phyloP scores from a whole-genome alignment of 1,284 basidiomycete genomes.

The Exobasidium cylindrosporum region DNA sequence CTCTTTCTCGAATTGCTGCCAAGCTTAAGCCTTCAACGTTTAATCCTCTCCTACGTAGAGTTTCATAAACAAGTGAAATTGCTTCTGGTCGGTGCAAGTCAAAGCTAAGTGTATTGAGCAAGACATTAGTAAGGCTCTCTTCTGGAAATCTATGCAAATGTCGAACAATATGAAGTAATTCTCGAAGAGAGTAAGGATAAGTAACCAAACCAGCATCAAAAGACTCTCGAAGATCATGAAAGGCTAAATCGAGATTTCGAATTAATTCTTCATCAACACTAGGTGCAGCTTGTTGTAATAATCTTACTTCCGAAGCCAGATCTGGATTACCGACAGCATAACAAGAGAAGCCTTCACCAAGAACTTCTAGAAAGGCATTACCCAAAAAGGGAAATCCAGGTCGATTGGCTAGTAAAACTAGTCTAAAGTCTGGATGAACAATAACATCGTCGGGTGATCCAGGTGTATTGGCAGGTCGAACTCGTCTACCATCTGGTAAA shows the following conservation, averaged over 20 bases:
- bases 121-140: constrained; percentile 50
- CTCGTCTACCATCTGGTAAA: constrained; percentile 53
- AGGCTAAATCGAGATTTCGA: constrained; percentile 50
- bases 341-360: constrained; percentile 55
- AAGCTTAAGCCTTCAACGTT: constrained; percentile 41
- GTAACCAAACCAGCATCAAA: constrained; percentile 52
- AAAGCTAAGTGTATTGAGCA: constrained; percentile 56
- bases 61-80: constrained; percentile 49
- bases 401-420: constrained; percentile 56
- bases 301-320: constrained; percentile 48
- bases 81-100: constrained; percentile 54
- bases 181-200: constrained; percentile 56
- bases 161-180: constrained; percentile 55
- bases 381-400: constrained; percentile 55
- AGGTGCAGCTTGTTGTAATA: constrained; percentile 53
- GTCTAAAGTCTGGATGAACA: constrained; percentile 54
- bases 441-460: constrained; percentile 31
- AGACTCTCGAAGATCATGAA: constrained; percentile 53
- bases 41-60: constrained; percentile 46
- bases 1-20: constrained; percentile 34
- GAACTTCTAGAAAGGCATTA: constrained; percentile 52
- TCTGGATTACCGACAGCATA: constrained; percentile 56
- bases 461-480: constrained; percentile 28
- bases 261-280: constrained; percentile 40
- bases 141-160: constrained; percentile 54